These are phyloP conservation scores for Rhizopogon rudus DNA, from an alignment of 768 basidiomycete species.

Conservation along the genomic window DNA sequence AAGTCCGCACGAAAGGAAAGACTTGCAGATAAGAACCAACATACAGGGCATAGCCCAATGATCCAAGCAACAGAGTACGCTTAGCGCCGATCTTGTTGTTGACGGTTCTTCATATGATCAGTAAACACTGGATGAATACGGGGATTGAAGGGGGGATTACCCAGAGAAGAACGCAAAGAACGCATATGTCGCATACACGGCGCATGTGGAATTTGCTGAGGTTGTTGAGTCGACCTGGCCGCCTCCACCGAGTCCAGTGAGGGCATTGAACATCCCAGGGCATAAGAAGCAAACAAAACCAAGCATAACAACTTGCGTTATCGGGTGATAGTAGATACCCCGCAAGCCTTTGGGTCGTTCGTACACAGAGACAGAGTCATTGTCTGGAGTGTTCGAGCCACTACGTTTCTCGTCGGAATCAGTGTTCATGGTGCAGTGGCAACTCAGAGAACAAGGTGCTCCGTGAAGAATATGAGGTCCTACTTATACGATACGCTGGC, in stretches of 20 bases:
- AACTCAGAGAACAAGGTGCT: not conserved
- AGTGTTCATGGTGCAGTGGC: not conserved
- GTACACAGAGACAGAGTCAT: slow-evolving; percentile 14
- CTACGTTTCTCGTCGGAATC: slow-evolving; percentile 2
- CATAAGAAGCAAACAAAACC: slow-evolving; percentile 60
- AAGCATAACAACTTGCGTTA: slow-evolving; percentile 57
- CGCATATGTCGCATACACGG: slow-evolving; percentile 59
- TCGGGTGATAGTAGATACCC: slow-evolving; percentile 52
- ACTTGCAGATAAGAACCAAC: slow-evolving; percentile 66
- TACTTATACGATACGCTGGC: not conserved
- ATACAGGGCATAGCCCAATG: slow-evolving; percentile 68
- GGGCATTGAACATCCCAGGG: slow-evolving; percentile 68
- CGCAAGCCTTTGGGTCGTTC: slow-evolving; percentile 45
- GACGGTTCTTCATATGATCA: slow-evolving; percentile 45
- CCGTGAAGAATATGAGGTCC: not conserved
- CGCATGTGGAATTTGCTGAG: slow-evolving; percentile 65
- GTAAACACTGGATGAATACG: not conserved
- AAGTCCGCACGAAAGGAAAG: not conserved
- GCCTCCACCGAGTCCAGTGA: slow-evolving; percentile 74
- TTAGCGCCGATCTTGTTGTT: slow-evolving; percentile 74
- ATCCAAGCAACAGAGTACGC: slow-evolving; percentile 67
- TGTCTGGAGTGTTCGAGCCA: not conserved
- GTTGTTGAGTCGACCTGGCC: slow-evolving; percentile 64
- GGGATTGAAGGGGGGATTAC: slow-evolving; percentile 28
- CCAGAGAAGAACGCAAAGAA: slow-evolving; percentile 61